Conservation (phyloP, 371 early-diverging fungal genomes). For the Mortierella sp. region DNA sequence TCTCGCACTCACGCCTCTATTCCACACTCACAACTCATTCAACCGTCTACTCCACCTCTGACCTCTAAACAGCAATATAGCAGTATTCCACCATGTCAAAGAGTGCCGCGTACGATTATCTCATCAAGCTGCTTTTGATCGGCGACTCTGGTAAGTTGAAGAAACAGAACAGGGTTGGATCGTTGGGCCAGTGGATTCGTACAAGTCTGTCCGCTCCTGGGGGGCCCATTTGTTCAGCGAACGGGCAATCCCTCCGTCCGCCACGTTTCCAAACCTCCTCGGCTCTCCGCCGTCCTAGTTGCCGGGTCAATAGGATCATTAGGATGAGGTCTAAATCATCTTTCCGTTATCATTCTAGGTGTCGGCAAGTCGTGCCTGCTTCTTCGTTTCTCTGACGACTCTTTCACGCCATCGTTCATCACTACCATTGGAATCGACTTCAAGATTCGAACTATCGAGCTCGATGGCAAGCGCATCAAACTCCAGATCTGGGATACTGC, state of each 20-base stretch:
- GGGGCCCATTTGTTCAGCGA: not conserved
- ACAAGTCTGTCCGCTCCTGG: no score
- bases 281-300: no score
- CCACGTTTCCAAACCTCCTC: no score
- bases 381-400: slow-evolving; percentile 97
- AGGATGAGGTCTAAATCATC: no score
- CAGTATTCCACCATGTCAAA: slow-evolving; percentile 71
- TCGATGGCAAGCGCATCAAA: slow-evolving; percentile 99
- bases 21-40: no score
- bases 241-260: no score
- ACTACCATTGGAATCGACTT: slow-evolving; percentile 99
- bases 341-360: slow-evolving; percentile 64
- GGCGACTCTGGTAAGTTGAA: slow-evolving; percentile 94
- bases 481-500: slow-evolving; percentile 99
- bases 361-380: slow-evolving; percentile 99
- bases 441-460: slow-evolving; percentile 99
- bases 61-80: not conserved
- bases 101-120: slow-evolving; percentile 93
- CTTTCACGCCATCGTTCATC: slow-evolving; percentile 98
- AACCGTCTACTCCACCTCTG: no score
- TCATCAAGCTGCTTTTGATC: slow-evolving; percentile 99
- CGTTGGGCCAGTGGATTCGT: not conserved
- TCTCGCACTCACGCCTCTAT: no score
- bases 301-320: no score
- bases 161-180: no score